Conservation (phyloP, 2,329 filamentous ascomycete species). For the Nigrospora oryzae region DNA sequence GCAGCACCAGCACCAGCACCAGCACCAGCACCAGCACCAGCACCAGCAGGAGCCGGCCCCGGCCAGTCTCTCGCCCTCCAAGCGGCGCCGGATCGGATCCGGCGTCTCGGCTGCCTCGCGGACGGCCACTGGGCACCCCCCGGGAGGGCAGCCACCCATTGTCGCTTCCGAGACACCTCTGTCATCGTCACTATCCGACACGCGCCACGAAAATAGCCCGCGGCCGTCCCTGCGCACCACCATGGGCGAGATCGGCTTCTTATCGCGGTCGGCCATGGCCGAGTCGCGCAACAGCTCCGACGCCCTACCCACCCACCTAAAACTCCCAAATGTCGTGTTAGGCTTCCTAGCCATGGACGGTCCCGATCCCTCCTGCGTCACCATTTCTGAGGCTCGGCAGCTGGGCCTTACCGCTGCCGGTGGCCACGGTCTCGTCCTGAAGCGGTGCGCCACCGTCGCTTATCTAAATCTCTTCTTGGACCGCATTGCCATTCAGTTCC, state of each 20-base stretch:
- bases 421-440: background rate
- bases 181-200: background rate
- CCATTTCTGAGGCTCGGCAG: background rate
- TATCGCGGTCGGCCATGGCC: constrained; percentile 21
- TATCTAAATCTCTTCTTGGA: background rate
- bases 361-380: background rate
- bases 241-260: constrained; percentile 16
- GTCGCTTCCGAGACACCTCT: too few species aligned
- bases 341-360: constrained; percentile 5
- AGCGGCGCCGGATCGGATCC: too few species aligned
- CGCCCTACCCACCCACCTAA: constrained; percentile 13
- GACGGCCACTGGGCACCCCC: too few species aligned
- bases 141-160: too few species aligned
- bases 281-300: constrained; percentile 14
- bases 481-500: background rate
- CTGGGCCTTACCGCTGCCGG: background rate
- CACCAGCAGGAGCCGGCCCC: background rate
- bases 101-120: too few species aligned
- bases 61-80: too few species aligned
- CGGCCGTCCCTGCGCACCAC: constrained; percentile 1
- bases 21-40: background rate
- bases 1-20: background rate
- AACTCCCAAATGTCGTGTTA: constrained; percentile 4
- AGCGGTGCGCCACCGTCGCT: background rate
- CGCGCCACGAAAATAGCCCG: background rate